Conservation (phyloP, 352 stramenopile species). For the Globisporangium parvum region DNA sequence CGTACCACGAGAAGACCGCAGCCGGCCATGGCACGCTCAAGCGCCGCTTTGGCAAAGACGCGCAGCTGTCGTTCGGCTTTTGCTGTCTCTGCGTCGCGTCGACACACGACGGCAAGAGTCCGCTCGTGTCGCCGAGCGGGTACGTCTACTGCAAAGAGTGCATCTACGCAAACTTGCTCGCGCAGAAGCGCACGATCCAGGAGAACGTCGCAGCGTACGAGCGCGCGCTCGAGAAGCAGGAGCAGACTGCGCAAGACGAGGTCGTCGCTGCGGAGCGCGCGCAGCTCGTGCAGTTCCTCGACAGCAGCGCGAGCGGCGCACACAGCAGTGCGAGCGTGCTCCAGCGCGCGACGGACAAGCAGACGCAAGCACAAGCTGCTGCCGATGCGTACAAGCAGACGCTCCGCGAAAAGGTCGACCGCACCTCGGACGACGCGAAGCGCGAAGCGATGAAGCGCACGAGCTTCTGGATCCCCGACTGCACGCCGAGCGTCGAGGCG, state of each 20-base stretch:
- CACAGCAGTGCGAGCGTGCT: constrained; percentile 3
- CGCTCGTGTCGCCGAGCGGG: constrained; percentile 61
- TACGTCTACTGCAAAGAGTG: constrained; percentile 86
- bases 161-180: constrained; percentile 82
- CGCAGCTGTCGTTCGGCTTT: constrained; percentile 69
- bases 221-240: constrained; percentile 42
- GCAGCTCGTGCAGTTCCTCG: constrained; percentile 47
- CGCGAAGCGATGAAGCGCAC: constrained; percentile 72
- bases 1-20: constrained; percentile 73
- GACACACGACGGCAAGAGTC: constrained; percentile 42
- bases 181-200: constrained; percentile 79
- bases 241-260: constrained; percentile 41
- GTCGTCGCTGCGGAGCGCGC: constrained; percentile 41
- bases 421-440: constrained; percentile 63
- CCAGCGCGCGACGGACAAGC: neutral
- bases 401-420: constrained; percentile 71
- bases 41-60: constrained; percentile 71
- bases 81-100: constrained; percentile 74
- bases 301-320: constrained; percentile 21
- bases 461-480: constrained; percentile 85
- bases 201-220: constrained; percentile 62
- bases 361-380: neutral
- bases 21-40: constrained; percentile 81
- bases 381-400: constrained; percentile 24
- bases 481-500: constrained; percentile 50